phyloP scores from a whole-genome alignment of 345 rosid species.

The Gossypium rotundifolium region DNA sequence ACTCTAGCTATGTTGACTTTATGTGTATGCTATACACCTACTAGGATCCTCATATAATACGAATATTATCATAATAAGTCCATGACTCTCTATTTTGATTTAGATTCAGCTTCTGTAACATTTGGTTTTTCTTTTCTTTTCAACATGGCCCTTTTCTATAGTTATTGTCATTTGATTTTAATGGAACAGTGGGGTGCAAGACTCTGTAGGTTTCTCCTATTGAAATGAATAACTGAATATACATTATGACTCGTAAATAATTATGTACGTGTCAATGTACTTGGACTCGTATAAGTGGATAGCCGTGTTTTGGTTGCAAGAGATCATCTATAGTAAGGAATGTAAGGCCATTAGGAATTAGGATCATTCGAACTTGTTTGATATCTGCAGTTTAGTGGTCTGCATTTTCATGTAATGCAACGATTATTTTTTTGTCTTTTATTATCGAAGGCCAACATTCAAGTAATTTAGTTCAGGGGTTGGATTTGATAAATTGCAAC shows the following conservation, averaged over 20 bases:
- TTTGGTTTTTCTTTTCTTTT: not conserved
- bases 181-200: not conserved
- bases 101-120: not conserved
- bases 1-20: not conserved
- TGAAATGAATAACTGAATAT: not conserved
- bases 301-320: not conserved
- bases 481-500: not conserved
- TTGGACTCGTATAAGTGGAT: constrained; percentile 2
- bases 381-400: not conserved
- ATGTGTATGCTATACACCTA: not conserved
- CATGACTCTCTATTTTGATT: not conserved
- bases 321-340: not conserved
- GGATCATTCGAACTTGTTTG: not conserved
- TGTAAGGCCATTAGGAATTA: not conserved
- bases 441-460: not conserved
- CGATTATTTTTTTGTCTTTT: not conserved
- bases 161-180: not conserved
- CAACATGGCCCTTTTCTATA: not conserved
- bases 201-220: not conserved
- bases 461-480: not conserved
- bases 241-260: not conserved
- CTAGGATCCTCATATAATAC: not conserved
- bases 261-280: not conserved
- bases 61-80: no score
- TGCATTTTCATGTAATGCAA: not conserved